Percentiles rank a stretch among this genome's conserved stretches.
Evolutionary conservation across 192 early-diverging fungal species (phyloP).

Genomic region (Phlyctochytrium bullatum): DNA sequence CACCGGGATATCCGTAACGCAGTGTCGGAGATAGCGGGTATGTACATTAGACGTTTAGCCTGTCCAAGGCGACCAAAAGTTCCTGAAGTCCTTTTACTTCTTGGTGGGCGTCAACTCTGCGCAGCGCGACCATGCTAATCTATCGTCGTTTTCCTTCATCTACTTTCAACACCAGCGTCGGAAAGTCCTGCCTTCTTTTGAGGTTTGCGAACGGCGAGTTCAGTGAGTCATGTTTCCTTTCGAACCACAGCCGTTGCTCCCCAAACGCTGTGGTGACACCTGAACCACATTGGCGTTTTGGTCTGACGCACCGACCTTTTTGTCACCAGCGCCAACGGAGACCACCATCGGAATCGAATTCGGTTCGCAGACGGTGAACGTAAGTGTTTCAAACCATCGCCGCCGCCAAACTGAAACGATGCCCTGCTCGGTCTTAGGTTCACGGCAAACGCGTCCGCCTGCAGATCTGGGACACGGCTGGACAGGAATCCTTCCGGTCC

Average conservation of each 20-base stretch:
- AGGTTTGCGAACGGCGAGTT: slow-evolving; percentile 43
- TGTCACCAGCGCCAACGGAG: slow-evolving; percentile 26
- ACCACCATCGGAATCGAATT: slow-evolving; percentile 45
- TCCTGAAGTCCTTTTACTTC: no score
- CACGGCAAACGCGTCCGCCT: slow-evolving; percentile 84
- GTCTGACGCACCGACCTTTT: neutral
- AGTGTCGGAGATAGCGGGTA: no score
- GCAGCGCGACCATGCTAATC: no score
- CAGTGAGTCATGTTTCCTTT: neutral
- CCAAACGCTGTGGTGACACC: no score
- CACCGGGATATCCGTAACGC: no score
- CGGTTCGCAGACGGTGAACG: slow-evolving; percentile 31
- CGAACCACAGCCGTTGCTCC: slow-evolving; percentile 1
- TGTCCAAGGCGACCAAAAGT: no score
- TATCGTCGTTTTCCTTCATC: no score
- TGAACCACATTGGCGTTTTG: neutral
- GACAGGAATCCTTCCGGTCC: slow-evolving; percentile 40
- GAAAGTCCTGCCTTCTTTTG: slow-evolving; percentile 40
- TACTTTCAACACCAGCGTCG: slow-evolving; percentile 24
- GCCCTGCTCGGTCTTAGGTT: slow-evolving; percentile 29
- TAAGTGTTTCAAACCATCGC: slow-evolving; percentile 5
- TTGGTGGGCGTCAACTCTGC: no score
- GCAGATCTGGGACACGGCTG: slow-evolving; percentile 94
- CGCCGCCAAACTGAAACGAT: neutral
- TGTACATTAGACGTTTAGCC: no score